Percentiles rank a stretch among this genome's conserved stretches.
Conservation (phyloP, 805 yeast species). For the Debaryomyces hansenii region DNA sequence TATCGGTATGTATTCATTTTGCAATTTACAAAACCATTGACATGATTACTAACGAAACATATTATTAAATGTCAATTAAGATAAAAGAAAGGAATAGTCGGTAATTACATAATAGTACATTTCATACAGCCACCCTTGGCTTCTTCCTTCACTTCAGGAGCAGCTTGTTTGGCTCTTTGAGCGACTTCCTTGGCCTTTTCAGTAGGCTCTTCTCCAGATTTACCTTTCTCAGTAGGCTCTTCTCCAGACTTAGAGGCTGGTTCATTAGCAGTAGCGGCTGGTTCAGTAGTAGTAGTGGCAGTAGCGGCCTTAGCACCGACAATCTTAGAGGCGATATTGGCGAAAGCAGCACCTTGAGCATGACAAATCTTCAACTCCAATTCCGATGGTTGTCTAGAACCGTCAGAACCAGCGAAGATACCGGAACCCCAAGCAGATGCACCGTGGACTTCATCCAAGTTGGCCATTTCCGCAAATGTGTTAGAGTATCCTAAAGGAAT, state of each 20-base stretch:
- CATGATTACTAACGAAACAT: neutral
- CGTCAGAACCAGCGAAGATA: constrained; percentile 71
- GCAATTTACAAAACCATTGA: neutral
- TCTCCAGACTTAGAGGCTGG: constrained; percentile 1
- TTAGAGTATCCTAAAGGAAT: constrained; percentile 75
- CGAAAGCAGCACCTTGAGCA: constrained; percentile 67
- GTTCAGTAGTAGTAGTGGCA: constrained; percentile 1
- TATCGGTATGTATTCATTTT: neutral
- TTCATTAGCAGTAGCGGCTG: neutral
- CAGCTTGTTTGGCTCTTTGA: constrained; percentile 9
- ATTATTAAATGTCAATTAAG: neutral
- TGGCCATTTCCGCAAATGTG: constrained; percentile 54
- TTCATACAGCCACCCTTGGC: constrained; percentile 14
- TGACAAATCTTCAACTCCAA: constrained; percentile 65
- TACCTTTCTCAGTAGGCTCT: constrained; percentile 3
- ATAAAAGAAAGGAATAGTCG: neutral
- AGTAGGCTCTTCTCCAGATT: constrained; percentile 6
- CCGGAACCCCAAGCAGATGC: constrained; percentile 91
- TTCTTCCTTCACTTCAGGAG: constrained; percentile 14
- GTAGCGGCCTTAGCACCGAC: constrained; percentile 1
- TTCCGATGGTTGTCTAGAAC: constrained; percentile 64
- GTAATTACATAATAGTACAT: constrained; percentile 17
- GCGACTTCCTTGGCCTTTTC: constrained; percentile 5
- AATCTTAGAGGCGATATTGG: constrained; percentile 17
- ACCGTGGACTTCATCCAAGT: constrained; percentile 70